Evolutionary conservation across 176 grass and related monocot genomes (phyloP), one percentile per base, ranked within the genome.

Genomic region (Ananas comosus): DNA sequence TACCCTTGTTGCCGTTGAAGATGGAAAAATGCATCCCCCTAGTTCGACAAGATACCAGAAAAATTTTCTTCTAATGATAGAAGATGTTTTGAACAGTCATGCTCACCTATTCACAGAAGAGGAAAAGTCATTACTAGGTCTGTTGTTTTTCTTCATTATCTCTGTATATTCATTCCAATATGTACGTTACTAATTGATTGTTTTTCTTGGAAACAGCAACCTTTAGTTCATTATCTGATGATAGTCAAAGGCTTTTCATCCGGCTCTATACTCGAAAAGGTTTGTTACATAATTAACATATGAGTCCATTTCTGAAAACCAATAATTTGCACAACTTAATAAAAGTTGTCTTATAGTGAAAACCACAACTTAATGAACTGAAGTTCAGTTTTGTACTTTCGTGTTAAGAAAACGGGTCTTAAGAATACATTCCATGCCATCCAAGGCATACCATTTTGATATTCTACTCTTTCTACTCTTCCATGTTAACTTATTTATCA

Each of bases 191-290:
- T 51, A 22, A 48, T 42, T 74, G 13, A 69, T 61, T 56, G 50
- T 68, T 83, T 12, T 80, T 58, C 70, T 65, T 57, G 64, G 79
- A 42, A 73, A 72, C 84, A 97, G 89, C 72, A 53, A 85, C 79
- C 73, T 87, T 97, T 74, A 83, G 83, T 18, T 87, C 63, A 6
- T 79, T 97, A 64, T 85, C 81, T 12, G 65, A 90, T 85, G 86
- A 84, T 74, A 79, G 19, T 24, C 93, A 97, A 80, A 72, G 79
- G n/a, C 93, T 97, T 81, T 97, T 97, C 63, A 75, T 97, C 63
- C 91, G 86, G 70, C 74, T 97, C 72, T 92, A 92, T 81, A 85
- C 74, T 77, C 89, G 89, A 87, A 97, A 97, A 90, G 93, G 89
- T 90, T 82, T 49, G 53, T 48, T 83, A 74, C 65, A 19, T 50